Conservation (phyloP, 2,329 filamentous ascomycete genomes). For the Hymenoscyphus occultus region DNA sequence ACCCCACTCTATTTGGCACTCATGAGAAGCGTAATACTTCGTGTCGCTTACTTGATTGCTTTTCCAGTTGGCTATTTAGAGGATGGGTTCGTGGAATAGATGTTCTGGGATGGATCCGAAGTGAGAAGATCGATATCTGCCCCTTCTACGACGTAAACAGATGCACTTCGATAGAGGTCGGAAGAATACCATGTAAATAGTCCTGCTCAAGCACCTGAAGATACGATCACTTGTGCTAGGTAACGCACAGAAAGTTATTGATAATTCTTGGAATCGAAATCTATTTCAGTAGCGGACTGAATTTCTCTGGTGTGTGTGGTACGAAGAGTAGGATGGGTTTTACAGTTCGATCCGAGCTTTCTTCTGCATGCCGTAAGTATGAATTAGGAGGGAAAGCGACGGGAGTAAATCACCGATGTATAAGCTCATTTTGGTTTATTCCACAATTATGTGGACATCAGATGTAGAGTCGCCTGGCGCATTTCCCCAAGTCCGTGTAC, state of each 20-base stretch:
- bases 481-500: neutral
- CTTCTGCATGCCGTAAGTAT: neutral
- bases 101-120: neutral
- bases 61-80: neutral
- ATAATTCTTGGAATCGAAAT: neutral
- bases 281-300: neutral
- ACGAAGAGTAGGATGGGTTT: neutral
- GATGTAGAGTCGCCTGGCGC: neutral
- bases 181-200: neutral
- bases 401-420: neutral
- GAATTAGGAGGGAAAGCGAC: neutral
- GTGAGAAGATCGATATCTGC: neutral
- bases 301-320: neutral
- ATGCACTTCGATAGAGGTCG: neutral
- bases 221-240: neutral
- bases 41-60: neutral
- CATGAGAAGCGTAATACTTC: neutral
- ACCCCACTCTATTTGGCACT: neutral
- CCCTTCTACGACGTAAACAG: neutral
- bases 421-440: neutral
- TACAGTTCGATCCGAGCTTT: neutral
- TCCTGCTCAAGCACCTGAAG: neutral
- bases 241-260: neutral
- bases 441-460: neutral
- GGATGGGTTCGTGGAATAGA: neutral